Evolutionary conservation across 208 protist species (phyloP).

Genomic region (Trypanosoma rangeli): DNA sequence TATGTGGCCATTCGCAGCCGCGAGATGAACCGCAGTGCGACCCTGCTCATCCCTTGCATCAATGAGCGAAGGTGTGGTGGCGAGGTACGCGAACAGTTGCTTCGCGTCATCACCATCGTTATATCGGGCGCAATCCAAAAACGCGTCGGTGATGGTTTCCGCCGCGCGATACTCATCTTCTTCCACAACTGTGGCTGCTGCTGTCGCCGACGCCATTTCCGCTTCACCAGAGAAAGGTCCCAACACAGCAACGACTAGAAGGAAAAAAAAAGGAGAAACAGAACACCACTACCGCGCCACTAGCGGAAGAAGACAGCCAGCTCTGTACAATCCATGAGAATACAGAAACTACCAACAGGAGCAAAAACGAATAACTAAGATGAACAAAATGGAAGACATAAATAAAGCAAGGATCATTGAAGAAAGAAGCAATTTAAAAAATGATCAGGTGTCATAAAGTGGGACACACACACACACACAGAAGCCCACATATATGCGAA

Average conservation of each 20-base stretch:
- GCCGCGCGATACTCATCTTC: conserved; percentile 48
- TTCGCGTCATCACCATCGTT: conserved; percentile 71
- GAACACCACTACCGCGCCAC: not conserved
- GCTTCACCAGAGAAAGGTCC: not conserved
- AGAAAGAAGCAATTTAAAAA: not conserved
- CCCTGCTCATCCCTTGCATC: conserved; percentile 69
- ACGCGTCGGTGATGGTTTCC: conserved; percentile 63
- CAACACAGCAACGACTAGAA: not conserved
- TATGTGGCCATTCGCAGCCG: conserved; percentile 84
- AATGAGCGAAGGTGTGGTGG: conserved; percentile 47
- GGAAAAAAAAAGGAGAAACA: not conserved
- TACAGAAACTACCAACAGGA: not conserved
- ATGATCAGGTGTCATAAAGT: not conserved
- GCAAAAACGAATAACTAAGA: not conserved
- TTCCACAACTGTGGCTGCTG: conserved; percentile 7
- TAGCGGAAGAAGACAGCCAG: not conserved
- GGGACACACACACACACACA: not conserved
- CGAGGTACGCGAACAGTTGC: conserved; percentile 48
- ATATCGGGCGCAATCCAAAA: conserved; percentile 86
- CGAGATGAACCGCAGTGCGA: conserved; percentile 84
- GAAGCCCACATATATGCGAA: not conserved
- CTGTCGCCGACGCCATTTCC: not conserved
- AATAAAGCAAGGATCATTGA: not conserved
- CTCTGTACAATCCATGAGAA: conserved; percentile 13
- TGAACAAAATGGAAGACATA: not conserved